Base-by-base conservation (phyloP, 2,329 filamentous ascomycete species). In the Colletotrichum sp. region DNA sequence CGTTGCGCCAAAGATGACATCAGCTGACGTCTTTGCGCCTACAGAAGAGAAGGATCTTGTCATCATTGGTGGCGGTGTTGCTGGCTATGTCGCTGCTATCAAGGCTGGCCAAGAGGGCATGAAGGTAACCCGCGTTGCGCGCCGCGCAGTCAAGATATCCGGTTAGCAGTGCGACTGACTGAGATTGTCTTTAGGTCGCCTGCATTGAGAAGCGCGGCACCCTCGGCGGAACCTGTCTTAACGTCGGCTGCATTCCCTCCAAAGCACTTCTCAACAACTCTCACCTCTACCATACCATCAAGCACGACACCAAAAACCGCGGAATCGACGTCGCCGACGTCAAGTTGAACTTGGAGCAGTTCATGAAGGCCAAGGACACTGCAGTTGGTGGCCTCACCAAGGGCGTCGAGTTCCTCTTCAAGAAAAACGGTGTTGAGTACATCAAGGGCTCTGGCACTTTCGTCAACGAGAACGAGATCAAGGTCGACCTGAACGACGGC, bases 201-300 rank as follows among this genome's bases (percentile, higher is more conserved):
- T 99, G 97, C 88, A 98, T 99, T 89, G 97, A 99, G 89, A 99
- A 99, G 92, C 95, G 97, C 85, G 97, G 97, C 81, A 91, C 92
- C 77, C 93, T 99, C 82, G 97, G 97, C 83, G 97, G 97, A 85
- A 99, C 97, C 83, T 99, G 97, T 90, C 90, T 99, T 83, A 99
- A 99, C 86, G 97, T 99, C 84, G 97, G 97, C 88, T 99, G 97
- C 89, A 99, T 99, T 85, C 97, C 97, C 80, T 99, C 97, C 80
- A 99, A 99, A 89, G 98, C 97, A 78, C 95, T 99, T 81, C 95
- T 99, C 86, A 99, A 99, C 93, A 99, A 99, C 91, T 98, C 97
- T 82, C 96, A 98, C 87, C 92, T 99, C 77, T 99, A 99, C 91
- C 96, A 99, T 90, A 94, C 96, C 88, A 94, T 98, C 84, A 92